Conservation (phyloP, 1,284 basidiomycete genomes). For the Flammula alnicola region DNA sequence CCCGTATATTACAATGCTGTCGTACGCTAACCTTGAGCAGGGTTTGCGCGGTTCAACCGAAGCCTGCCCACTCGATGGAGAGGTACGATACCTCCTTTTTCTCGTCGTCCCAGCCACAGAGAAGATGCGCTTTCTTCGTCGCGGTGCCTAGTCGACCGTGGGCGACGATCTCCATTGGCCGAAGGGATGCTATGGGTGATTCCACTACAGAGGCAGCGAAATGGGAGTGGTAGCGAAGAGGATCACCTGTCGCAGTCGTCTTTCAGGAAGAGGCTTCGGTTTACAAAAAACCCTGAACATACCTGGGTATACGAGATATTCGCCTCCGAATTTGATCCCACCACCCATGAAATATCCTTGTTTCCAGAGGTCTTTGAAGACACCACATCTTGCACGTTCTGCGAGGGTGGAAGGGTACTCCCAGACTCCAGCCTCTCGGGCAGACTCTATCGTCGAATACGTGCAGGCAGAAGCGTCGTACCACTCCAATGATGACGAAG, state of each 20-base stretch:
- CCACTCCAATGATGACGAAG: slow-evolving; percentile 67
- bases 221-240: slow-evolving; percentile 95
- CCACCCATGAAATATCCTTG: slow-evolving; percentile 86
- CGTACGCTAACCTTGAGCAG: not conserved
- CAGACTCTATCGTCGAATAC: slow-evolving; percentile 63
- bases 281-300: slow-evolving; percentile 29
- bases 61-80: slow-evolving; percentile 92
- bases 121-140: slow-evolving; percentile 94
- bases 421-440: slow-evolving; percentile 76
- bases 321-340: slow-evolving; percentile 93
- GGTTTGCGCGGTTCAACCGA: slow-evolving; percentile 68
- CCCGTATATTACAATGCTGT: slow-evolving; percentile 1
- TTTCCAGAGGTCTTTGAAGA: slow-evolving; percentile 82
- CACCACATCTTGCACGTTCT: slow-evolving; percentile 76
- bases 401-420: slow-evolving; percentile 67
- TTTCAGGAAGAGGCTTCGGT: not conserved
- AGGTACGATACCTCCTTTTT: slow-evolving; percentile 73
- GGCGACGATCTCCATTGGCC: slow-evolving; percentile 92
- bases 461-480: slow-evolving; percentile 46
- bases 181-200: slow-evolving; percentile 61
- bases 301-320: slow-evolving; percentile 97
- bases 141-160: slow-evolving; percentile 96
- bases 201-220: slow-evolving; percentile 87
- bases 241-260: slow-evolving; percentile 72
- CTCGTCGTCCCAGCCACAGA: slow-evolving; percentile 87